Percentiles rank a stretch among this genome's conserved stretches.
Evolutionary conservation across 345 rosid genomes (phyloP).

Genomic region (Euclidium syriacum): DNA sequence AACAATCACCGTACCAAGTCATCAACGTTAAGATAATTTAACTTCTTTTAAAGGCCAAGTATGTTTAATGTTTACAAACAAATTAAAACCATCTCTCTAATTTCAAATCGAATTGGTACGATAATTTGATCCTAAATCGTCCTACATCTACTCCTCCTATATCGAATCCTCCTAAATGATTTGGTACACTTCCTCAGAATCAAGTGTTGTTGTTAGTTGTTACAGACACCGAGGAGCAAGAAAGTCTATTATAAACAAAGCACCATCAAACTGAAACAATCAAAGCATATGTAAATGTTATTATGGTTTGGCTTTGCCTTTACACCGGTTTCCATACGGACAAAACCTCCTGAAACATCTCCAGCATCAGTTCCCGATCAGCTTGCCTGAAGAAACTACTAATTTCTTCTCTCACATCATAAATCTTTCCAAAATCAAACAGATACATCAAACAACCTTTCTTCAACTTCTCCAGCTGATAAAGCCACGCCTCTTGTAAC

Average conservation of each 20-base stretch:
- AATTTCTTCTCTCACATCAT: slow-evolving; percentile 75
- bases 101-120: too few relatives aligned
- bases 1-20: too few relatives aligned
- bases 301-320: not conserved
- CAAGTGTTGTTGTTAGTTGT: not conserved
- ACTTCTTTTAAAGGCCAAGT: too few relatives aligned
- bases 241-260: slow-evolving; percentile 2
- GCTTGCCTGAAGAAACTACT: slow-evolving; percentile 71
- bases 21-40: too few relatives aligned
- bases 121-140: too few relatives aligned
- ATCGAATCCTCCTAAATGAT: too few relatives aligned
- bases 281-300: not conserved
- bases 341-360: slow-evolving; percentile 90
- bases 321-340: slow-evolving; percentile 67
- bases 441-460: slow-evolving; percentile 78
- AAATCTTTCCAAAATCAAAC: slow-evolving; percentile 88
- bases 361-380: slow-evolving; percentile 73
- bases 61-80: too few relatives aligned
- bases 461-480: slow-evolving; percentile 74
- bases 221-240: not conserved
- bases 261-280: not conserved
- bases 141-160: too few relatives aligned
- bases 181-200: too few relatives aligned
- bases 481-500: slow-evolving; percentile 89
- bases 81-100: too few relatives aligned